Evolutionary conservation across 805 yeast genomes (phyloP), one percentile per base, ranked within the genome.

Genomic region (Candida vaughaniae): DNA sequence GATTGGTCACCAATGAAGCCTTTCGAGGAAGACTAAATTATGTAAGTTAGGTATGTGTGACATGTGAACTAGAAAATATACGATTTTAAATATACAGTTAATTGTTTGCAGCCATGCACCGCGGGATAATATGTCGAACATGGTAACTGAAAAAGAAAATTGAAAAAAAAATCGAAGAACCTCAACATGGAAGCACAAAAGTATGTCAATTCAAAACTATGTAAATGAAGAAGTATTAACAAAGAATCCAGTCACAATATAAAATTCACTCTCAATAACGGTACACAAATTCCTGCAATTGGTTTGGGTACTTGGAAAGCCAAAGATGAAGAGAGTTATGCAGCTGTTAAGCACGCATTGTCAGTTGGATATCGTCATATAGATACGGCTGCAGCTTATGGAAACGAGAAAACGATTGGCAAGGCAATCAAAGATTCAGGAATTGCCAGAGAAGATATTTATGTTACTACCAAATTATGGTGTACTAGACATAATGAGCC

Each of bases 261-360:
- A 9, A 18, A 6, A 11, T 22, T 8, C 20, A 16, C 25, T 4
- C 33, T 40, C 18, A 34, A 43, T 23, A 25, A 25, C 18, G 46
- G 47, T 8, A 10, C 10, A 14, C 22, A 28, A 14, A 43, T 43
- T 25, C 47, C 47, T 3, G 22, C 26, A 1, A 29, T 40, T n/a
- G 47, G 47, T 5, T 43, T 43, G 25, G 47, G 47, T n/a, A 33
- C 37, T 27, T 38, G 39, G 46, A 32, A 30, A 8, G 35, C 35
- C n/a, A 9, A 7, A 3, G 36, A 31, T 12, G 44, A 39, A 3
- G 33, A 12, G 9, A 38, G 80, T 28, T 51, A 64, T 73, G 78
- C 84, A 31, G 95, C 95, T 51, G 84, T 87, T 58, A 83, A 85
- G 58, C 77, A 84, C 29, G 96, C 95, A 51, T 82, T 87, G 58